These are phyloP conservation scores for Pistacia integerrima DNA, from an alignment of 345 rosid species.

Conservation along the genomic window DNA sequence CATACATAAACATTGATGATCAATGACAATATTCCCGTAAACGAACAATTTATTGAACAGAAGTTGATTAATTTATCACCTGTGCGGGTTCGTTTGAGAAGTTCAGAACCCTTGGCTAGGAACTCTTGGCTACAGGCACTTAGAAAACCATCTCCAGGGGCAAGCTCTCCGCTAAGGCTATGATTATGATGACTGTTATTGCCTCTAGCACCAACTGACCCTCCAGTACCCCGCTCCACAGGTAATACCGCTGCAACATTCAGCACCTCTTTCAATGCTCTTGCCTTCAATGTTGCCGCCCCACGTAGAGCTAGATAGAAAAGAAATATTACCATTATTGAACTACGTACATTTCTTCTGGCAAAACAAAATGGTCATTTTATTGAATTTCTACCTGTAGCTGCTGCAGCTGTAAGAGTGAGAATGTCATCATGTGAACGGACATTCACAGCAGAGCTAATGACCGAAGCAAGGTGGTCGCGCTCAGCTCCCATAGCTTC, in stretches of 20 bases:
- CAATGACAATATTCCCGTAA: background rate
- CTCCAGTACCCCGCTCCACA: constrained; percentile 58
- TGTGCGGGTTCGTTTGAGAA: constrained; percentile 91
- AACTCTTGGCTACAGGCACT: constrained; percentile 62
- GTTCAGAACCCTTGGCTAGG: constrained; percentile 82
- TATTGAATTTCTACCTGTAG: constrained; percentile 57
- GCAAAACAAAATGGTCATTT: too few species aligned
- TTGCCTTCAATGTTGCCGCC: constrained; percentile 90
- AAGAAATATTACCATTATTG: constrained; percentile 1
- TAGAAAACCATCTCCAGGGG: constrained; percentile 58
- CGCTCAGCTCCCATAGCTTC: constrained; percentile 89
- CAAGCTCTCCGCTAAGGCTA: constrained; percentile 57
- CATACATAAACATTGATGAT: background rate
- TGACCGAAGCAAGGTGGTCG: constrained; percentile 73
- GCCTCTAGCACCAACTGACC: constrained; percentile 42
- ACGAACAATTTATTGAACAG: background rate
- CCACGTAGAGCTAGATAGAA: constrained; percentile 74
- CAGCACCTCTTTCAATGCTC: constrained; percentile 82
- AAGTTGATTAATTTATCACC: constrained; percentile 33
- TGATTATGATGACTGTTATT: constrained; percentile 35
- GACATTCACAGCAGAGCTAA: constrained; percentile 91
- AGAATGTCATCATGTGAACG: constrained; percentile 80
- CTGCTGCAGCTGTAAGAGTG: constrained; percentile 96
- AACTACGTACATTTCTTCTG: background rate
- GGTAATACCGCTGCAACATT: constrained; percentile 79